Percentiles rank a stretch among this genome's conserved stretches.
Conservation (phyloP, 2,329 filamentous ascomycete genomes). For the Ceratocystis variospora region DNA sequence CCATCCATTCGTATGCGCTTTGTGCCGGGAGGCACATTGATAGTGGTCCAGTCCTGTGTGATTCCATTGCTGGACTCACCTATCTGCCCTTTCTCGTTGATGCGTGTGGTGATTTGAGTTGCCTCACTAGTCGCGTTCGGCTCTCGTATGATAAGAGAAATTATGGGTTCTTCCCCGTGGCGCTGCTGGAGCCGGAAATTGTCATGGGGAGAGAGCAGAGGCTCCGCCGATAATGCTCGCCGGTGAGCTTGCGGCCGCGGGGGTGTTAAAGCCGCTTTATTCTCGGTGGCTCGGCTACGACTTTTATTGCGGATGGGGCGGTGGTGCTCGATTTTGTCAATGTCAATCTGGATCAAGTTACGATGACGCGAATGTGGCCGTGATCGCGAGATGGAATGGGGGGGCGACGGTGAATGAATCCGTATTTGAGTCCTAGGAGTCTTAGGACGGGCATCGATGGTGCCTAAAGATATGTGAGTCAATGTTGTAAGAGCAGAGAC, state of each 20-base stretch:
- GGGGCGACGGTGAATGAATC: conserved; percentile 28
- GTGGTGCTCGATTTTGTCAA: conserved; percentile 27
- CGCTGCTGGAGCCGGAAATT: conserved; percentile 23
- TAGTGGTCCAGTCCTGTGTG: conserved; percentile 64
- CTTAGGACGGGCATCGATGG: conserved; percentile 29
- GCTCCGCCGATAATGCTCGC: conserved; percentile 27
- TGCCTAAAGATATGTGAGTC: conserved; percentile 9
- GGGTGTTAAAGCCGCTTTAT: conserved; percentile 41
- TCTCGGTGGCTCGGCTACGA: background rate
- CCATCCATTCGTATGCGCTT: conserved; percentile 74
- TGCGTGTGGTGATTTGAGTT: conserved; percentile 43
- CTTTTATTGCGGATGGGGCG: background rate
- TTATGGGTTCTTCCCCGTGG: conserved; percentile 56
- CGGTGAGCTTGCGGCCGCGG: conserved; percentile 23
- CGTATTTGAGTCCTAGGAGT: background rate
- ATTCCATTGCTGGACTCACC: conserved; percentile 63
- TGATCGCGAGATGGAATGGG: conserved; percentile 38
- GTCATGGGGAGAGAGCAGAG: conserved; percentile 26
- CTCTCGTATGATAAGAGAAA: conserved; percentile 23
- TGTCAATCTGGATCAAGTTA: conserved; percentile 48
- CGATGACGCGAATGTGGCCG: conserved; percentile 32
- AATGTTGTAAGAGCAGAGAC: background rate
- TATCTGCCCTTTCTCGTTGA: conserved; percentile 48
- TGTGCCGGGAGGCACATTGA: conserved; percentile 74
- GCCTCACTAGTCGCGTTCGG: conserved; percentile 42